Evolutionary conservation across 106 monocot genomes (phyloP).

Genomic region (Dioscorea alata): DNA sequence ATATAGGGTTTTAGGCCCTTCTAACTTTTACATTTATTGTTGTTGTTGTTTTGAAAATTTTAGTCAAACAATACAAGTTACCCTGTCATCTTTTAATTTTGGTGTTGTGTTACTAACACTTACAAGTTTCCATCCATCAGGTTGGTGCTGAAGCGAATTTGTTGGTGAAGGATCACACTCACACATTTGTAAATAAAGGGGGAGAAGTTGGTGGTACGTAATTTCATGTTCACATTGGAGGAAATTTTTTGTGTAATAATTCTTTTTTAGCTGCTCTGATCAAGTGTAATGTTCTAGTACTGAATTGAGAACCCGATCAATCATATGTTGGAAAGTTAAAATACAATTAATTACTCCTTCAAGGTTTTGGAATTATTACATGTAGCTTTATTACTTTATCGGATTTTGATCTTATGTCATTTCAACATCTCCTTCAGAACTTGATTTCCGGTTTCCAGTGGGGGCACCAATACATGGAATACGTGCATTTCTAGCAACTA

Average conservation of each 20-base stretch:
- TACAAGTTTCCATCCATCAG: slow-evolving; percentile 18
- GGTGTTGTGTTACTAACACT: too few species aligned
- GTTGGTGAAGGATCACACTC: slow-evolving; percentile 94
- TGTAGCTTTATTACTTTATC: background rate
- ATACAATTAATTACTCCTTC: too few species aligned
- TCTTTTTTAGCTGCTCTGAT: background rate
- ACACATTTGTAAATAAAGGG: slow-evolving; percentile 92
- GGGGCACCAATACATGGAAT: slow-evolving; percentile 97
- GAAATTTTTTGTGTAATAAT: background rate
- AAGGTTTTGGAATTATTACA: too few species aligned
- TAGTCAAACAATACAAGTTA: too few species aligned
- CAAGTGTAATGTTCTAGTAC: too few species aligned
- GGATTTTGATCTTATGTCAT: background rate
- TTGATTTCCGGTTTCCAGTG: slow-evolving; percentile 88
- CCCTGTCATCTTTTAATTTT: too few species aligned
- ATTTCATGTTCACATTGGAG: background rate
- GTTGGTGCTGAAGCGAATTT: slow-evolving; percentile 92
- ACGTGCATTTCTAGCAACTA: slow-evolving; percentile 81
- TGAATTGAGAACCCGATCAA: too few species aligned
- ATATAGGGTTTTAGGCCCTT: too few species aligned
- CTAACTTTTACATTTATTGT: too few species aligned
- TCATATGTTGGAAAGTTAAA: too few species aligned
- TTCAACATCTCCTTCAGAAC: slow-evolving; percentile 55
- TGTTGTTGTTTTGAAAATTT: too few species aligned
- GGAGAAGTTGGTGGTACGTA: slow-evolving; percentile 87